Evolutionary conservation across 169 alveolate genomes (phyloP).

Genomic region (Fabrea salina): DNA sequence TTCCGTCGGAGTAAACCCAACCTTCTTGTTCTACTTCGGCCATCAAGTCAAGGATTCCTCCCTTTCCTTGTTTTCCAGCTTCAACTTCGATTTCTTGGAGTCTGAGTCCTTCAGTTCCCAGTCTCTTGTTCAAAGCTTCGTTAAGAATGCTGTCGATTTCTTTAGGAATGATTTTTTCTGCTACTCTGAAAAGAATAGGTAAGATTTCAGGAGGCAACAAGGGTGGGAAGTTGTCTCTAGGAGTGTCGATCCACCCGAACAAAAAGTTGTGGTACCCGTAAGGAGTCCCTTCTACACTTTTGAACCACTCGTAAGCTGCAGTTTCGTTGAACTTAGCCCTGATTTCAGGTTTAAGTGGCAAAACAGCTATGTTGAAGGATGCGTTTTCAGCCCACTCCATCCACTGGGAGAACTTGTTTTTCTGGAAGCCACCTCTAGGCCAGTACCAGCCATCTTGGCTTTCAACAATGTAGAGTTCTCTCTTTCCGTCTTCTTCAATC

Average conservation of each 20-base stretch:
- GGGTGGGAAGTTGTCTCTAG: conserved; percentile 69
- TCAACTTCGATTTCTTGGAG: conserved; percentile 53
- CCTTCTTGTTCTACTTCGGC: conserved; percentile 79
- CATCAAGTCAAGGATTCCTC: conserved; percentile 55
- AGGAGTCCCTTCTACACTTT: conserved; percentile 71
- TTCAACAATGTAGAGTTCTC: conserved; percentile 76
- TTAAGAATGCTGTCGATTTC: background rate
- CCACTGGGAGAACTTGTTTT: conserved; percentile 76
- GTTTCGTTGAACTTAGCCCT: conserved; percentile 61
- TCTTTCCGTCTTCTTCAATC: conserved; percentile 53
- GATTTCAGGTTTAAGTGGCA: conserved; percentile 70
- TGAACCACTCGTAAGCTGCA: conserved; percentile 68
- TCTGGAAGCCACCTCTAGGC: conserved; percentile 77
- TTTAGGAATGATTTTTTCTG: conserved; percentile 61
- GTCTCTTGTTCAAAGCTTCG: conserved; percentile 66
- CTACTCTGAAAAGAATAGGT: conserved; percentile 41
- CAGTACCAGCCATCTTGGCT: conserved; percentile 81
- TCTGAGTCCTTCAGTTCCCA: conserved; percentile 68
- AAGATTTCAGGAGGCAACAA: conserved; percentile 51
- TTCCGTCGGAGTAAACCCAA: conserved; percentile 78
- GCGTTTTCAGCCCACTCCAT: conserved; percentile 69
- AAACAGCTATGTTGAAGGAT: conserved; percentile 67
- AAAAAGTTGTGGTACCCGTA: conserved; percentile 84
- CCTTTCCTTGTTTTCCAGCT: conserved; percentile 64
- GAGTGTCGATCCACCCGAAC: conserved; percentile 81